Percentiles rank a stretch among this genome's conserved stretches.
These are phyloP conservation scores for Penicillium vulpinum DNA, from an alignment of 2,329 filamentous ascomycete genomes.

Conservation along the genomic window DNA sequence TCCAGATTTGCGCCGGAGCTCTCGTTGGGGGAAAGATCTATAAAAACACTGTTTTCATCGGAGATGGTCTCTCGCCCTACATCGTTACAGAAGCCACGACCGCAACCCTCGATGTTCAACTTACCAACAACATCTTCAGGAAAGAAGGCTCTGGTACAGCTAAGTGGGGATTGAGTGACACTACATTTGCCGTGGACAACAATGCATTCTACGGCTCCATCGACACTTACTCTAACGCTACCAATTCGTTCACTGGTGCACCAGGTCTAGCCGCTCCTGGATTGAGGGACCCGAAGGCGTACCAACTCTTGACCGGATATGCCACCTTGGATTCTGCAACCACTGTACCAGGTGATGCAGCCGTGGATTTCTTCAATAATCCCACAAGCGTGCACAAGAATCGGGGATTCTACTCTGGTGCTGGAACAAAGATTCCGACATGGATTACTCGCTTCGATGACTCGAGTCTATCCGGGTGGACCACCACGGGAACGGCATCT, in stretches of 20 bases:
- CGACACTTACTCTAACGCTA: not conserved
- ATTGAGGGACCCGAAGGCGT: not conserved
- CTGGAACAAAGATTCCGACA: not conserved
- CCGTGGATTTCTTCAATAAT: not conserved
- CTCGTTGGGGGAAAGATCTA: slow-evolving; percentile 1
- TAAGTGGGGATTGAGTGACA: not conserved
- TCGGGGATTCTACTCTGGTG: not conserved
- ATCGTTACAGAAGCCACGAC: not conserved
- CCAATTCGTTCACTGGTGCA: not conserved
- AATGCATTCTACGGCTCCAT: not conserved
- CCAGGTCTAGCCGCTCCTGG: not conserved
- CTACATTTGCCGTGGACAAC: not conserved
- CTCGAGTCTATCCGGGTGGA: not conserved
- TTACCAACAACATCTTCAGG: not conserved
- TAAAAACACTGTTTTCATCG: slow-evolving; percentile 4
- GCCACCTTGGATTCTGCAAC: not conserved
- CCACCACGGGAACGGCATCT: not conserved
- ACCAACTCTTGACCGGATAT: not conserved
- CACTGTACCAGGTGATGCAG: not conserved
- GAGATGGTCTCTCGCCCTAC: not conserved
- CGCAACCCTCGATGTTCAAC: not conserved
- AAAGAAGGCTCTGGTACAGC: not conserved
- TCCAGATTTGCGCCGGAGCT: slow-evolving; percentile 1
- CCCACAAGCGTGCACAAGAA: not conserved
- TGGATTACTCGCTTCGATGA: not conserved